Evolutionary conservation across 1,284 basidiomycete species (phyloP).

Genomic region (Naganishia liquefaciens): DNA sequence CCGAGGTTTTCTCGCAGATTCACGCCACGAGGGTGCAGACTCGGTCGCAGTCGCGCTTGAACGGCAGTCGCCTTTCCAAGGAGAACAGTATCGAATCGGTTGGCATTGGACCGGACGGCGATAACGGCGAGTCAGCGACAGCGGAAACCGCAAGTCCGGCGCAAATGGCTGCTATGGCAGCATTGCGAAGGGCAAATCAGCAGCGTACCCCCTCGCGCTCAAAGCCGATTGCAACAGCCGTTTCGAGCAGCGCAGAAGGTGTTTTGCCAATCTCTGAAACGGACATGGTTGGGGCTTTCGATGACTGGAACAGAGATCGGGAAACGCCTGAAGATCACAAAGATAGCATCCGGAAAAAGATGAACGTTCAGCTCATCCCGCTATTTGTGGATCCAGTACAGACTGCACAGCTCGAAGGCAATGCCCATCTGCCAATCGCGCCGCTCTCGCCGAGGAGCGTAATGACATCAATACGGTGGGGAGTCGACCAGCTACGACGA

Average conservation of each 20-base stretch:
- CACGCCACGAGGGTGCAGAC: constrained; percentile 19
- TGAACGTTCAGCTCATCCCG: background rate
- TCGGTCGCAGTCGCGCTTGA: constrained; percentile 5
- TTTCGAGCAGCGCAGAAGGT: no score
- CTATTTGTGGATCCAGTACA: constrained; percentile 4
- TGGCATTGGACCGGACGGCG: background rate
- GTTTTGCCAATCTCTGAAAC: no score
- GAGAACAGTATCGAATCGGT: background rate
- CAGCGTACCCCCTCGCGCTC: background rate
- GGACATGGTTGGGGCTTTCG: background rate
- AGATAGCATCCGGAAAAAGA: no score
- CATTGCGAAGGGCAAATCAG: constrained; percentile 16
- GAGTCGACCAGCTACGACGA: constrained; percentile 10
- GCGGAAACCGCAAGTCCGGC: constrained; percentile 4
- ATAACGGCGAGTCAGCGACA: background rate
- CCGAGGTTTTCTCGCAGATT: constrained; percentile 26
- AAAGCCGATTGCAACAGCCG: background rate
- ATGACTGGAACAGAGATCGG: background rate
- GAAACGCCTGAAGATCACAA: background rate
- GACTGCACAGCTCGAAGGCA: background rate
- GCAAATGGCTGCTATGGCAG: constrained; percentile 26
- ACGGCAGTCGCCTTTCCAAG: background rate
- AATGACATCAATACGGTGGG: constrained; percentile 14
- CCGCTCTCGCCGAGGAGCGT: constrained; percentile 15
- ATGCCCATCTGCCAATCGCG: background rate